Evolutionary conservation across 371 early-diverging fungal species (phyloP), one percentile per base, ranked within the genome.

Genomic region (Gilbertella persicaria): DNA sequence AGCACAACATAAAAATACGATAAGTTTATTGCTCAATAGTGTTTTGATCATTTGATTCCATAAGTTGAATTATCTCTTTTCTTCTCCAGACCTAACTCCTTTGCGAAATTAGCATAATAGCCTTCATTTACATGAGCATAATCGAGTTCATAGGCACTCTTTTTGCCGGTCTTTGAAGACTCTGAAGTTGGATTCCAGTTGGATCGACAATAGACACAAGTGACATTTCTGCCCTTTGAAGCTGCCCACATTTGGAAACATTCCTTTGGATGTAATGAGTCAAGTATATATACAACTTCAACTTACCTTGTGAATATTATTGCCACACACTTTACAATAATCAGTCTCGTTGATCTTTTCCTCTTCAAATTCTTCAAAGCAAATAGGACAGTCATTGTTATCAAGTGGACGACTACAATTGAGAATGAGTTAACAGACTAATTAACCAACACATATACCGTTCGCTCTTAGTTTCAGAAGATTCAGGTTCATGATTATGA

Each of bases 171-270:
- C 1, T 29, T 17, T 23, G 37, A 25, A 4, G 26, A 13, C 14
- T 36, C 25, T 14, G 43, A 24, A 40, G 17, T 9, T 1, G 3
- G 3, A 2, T 58, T 35, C 74, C 74, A 73, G 10, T 45, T 37
- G 1, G 70, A 37, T 9, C 74, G 67, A 37, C 74, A 73, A 33
- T 66, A 73, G 4, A 73, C 74, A 58, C 74, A 73, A 20, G 64
- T 65, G 3, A 63, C 57, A 8, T 53, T 25, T 0, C 42, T 38
- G 10, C 55, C 45, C 6, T 55, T 53, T 1, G 57, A 51, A 14
- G 20, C 4, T 4, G 26, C 56, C 73, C 73, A 73, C 29, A 54
- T 44, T 10, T 60, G 30, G 33, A 73, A 64, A 30, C 73, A 73
- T 16, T 46, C 50, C 57, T 65, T 14, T 6, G 1, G 24, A 13